Percentiles rank a stretch among this genome's conserved stretches.
These are phyloP conservation scores for Mycena vulgaris DNA, from an alignment of 768 basidiomycete genomes.

Conservation along the genomic window DNA sequence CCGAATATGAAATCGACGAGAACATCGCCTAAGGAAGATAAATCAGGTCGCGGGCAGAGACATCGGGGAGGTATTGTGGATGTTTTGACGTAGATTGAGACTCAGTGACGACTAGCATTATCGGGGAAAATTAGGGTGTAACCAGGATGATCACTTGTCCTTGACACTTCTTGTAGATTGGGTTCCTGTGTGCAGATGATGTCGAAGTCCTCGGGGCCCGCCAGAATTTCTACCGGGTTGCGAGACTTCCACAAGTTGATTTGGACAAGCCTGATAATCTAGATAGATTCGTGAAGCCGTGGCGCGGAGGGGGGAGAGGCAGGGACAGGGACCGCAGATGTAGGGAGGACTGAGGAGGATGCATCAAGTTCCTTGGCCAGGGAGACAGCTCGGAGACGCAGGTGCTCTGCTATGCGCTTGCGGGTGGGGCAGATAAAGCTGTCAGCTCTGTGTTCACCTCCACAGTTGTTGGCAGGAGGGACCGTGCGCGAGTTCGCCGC, in stretches of 20 bases:
- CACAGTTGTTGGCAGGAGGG: too few species aligned
- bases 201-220: not conserved
- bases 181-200: not conserved
- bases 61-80: not conserved
- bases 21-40: not conserved
- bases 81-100: not conserved
- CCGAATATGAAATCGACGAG: not conserved
- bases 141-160: not conserved
- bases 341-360: too few species aligned
- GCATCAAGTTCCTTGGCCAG: too few species aligned
- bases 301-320: not conserved
- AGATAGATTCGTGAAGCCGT: slow-evolving; percentile 7
- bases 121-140: not conserved
- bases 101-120: not conserved
- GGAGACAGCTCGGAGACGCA: too few species aligned
- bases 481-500: too few species aligned
- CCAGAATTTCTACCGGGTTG: slow-evolving; percentile 12
- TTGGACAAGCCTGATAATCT: slow-evolving; percentile 9
- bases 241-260: slow-evolving; percentile 22
- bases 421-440: too few species aligned
- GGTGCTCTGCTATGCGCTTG: too few species aligned
- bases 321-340: too few species aligned
- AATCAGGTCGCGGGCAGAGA: not conserved
- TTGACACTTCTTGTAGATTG: not conserved
- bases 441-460: too few species aligned